These are phyloP conservation scores for Ceratobasidium sp. DNA, from an alignment of 1,284 basidiomycete species.

Conservation along the genomic window DNA sequence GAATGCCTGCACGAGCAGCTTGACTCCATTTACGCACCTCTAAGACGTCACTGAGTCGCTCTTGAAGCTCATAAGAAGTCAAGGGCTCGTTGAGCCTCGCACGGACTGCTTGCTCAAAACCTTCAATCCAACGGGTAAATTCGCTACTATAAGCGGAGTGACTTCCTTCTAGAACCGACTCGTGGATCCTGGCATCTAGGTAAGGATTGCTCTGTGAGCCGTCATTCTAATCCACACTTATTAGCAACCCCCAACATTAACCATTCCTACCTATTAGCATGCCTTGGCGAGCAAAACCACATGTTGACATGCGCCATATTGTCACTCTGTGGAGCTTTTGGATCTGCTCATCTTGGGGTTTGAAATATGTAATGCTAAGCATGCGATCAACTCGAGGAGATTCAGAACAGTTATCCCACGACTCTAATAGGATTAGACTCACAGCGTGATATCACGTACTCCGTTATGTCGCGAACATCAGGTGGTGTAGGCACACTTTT, in stretches of 20 bases:
- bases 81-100: background rate
- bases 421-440: background rate
- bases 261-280: background rate
- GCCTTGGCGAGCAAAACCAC: background rate
- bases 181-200: background rate
- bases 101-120: background rate
- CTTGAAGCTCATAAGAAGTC: background rate
- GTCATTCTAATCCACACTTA: background rate
- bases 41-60: background rate
- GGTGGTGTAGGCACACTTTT: too few relatives aligned
- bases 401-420: background rate
- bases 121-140: background rate
- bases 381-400: background rate
- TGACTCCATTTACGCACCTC: background rate
- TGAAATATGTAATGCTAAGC: background rate
- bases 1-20: background rate
- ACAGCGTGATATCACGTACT: background rate
- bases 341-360: background rate
- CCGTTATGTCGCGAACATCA: too few relatives aligned
- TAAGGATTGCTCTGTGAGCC: background rate
- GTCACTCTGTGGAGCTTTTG: background rate
- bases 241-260: background rate
- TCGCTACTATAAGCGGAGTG: too few relatives aligned
- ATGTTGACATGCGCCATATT: background rate
- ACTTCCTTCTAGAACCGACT: constrained; percentile 3